These are phyloP conservation scores for Tetrapisispora namnaoensis DNA, from an alignment of 805 yeast genomes.

Conservation along the genomic window DNA sequence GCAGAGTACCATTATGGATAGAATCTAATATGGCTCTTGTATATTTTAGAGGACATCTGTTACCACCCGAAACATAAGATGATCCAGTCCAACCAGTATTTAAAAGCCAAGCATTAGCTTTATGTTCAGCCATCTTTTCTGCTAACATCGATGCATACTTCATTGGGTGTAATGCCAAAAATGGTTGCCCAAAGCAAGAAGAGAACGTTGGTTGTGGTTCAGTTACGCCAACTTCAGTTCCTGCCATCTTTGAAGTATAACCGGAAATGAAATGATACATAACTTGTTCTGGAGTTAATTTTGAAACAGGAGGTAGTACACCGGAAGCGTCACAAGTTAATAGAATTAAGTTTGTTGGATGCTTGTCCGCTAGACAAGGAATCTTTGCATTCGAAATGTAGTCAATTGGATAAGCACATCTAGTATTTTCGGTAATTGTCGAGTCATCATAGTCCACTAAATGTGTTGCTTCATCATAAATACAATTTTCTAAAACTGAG, in stretches of 20 bases:
- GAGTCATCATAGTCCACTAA: constrained; percentile 78
- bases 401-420: constrained; percentile 98
- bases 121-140: constrained; percentile 81
- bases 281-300: constrained; percentile 87
- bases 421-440: constrained; percentile 88
- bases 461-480: constrained; percentile 69
- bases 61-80: constrained; percentile 86
- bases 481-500: constrained; percentile 87
- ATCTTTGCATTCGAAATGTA: constrained; percentile 92
- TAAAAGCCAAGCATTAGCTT: constrained; percentile 89
- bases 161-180: constrained; percentile 96
- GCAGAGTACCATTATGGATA: constrained; percentile 83
- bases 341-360: constrained; percentile 85
- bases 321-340: constrained; percentile 98
- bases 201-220: constrained; percentile 98
- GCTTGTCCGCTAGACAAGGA: constrained; percentile 83
- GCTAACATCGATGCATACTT: constrained; percentile 93
- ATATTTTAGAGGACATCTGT: constrained; percentile 95
- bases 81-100: constrained; percentile 99
- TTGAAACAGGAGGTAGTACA: constrained; percentile 94
- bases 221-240: constrained; percentile 97
- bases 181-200: constrained; percentile 98
- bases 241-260: constrained; percentile 98
- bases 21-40: constrained; percentile 94
- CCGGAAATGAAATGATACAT: constrained; percentile 99